Conservation (phyloP, 352 stramenopile genomes). For the Aphanomyces cochlioides region DNA sequence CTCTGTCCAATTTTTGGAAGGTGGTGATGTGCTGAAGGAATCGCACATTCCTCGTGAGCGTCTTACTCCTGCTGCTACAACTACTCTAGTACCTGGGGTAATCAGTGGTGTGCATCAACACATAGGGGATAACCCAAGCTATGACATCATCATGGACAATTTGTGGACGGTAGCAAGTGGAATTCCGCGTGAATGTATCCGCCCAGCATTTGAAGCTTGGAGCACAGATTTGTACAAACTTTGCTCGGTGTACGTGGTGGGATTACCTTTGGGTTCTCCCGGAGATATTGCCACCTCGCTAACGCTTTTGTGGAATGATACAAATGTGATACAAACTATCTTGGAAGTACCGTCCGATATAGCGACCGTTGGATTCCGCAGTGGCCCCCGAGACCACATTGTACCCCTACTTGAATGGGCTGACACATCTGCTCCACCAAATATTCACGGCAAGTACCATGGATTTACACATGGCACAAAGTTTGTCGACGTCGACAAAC, state of each 20-base stretch:
- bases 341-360: conserved; percentile 39
- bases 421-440: conserved; percentile 34
- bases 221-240: conserved; percentile 19
- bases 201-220: conserved; percentile 41
- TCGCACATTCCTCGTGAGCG: conserved; percentile 39
- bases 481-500: conserved; percentile 38
- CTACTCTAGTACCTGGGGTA: conserved; percentile 37
- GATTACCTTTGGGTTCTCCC: neutral
- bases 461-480: conserved; percentile 42
- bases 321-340: conserved; percentile 53
- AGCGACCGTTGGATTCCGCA: conserved; percentile 40
- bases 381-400: conserved; percentile 33
- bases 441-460: conserved; percentile 60
- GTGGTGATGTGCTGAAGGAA: conserved; percentile 31
- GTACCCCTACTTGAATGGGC: conserved; percentile 35
- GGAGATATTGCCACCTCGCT: conserved; percentile 33
- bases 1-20: conserved; percentile 49
- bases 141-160: conserved; percentile 45
- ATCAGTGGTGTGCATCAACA: conserved; percentile 34
- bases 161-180: conserved; percentile 37
- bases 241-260: neutral
- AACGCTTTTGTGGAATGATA: conserved; percentile 42
- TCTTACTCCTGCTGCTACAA: conserved; percentile 36
- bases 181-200: conserved; percentile 40
- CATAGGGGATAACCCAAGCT: conserved; percentile 19